Evolutionary conservation across 2,329 filamentous ascomycete genomes (phyloP), one percentile per base, ranked within the genome.

Genomic region (Epichloe baconii): DNA sequence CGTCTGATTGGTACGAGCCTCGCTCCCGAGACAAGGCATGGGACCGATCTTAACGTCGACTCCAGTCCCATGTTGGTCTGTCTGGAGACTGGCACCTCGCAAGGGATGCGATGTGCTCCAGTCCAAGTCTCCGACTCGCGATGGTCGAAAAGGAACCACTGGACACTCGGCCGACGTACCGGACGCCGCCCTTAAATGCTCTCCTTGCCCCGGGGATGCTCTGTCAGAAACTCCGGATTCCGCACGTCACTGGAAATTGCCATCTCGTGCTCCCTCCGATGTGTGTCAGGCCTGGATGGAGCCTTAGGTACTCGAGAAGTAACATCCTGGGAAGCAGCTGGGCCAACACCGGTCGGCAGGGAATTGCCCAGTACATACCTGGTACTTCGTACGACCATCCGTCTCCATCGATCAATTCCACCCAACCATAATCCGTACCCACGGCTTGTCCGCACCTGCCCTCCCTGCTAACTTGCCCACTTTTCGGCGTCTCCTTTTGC

Each of bases 401-500:
- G 10, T 31, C 26, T 31, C 26, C 26, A 31, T 31, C 26, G 26
- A 31, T 31, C 26, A 11, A 8, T 2, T 2, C 17, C 36, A 17
- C 36, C 34, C 17, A 37, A 36, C 34, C 44, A 21, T 21, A 21
- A 21, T 21, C 19, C 19, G 19, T 21, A 21, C 19, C 19, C 3
- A 36, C 31, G n/a, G 31, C 19, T 40, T 35, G 45, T 26, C 45
- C 50, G 40, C 50, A 21, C 45, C 10, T 47, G 46, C 46, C 46
- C 47, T 46, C 12, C 46, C 45, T 44, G 44, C 21, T 23, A 15
- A 21, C 17, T 26, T 36, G 36, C 40, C 51, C 51, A 52, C 51
- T 50, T 47, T 26, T 50, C 51, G 44, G 48, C 48, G 21, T 51
- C 52, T 48, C 52, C 52, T 51, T 53, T 53, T 48, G 23, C 45